Conservation (phyloP, 352 stramenopile genomes). For the Phytophthora nicotianae region DNA sequence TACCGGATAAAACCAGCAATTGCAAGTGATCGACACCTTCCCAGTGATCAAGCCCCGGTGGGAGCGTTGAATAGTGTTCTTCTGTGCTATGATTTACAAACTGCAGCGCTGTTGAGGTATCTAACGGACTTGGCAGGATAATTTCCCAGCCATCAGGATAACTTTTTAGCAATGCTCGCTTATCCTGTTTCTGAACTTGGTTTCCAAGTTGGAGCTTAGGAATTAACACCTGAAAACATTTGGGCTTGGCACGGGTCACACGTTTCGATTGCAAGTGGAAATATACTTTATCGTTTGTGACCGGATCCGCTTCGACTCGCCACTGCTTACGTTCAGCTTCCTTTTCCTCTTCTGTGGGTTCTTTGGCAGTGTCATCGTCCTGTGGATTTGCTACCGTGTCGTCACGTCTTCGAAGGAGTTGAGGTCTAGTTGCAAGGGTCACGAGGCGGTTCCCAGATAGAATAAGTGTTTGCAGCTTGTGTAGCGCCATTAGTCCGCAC, state of each 20-base stretch:
- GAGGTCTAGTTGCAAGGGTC: constrained; percentile 57
- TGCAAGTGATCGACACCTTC: constrained; percentile 51
- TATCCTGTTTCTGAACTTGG: constrained; percentile 9
- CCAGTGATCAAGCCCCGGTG: constrained; percentile 57
- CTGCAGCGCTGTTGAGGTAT: constrained; percentile 41
- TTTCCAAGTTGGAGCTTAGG: constrained; percentile 45
- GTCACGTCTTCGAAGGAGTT: constrained; percentile 22
- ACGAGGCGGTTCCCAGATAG: constrained; percentile 68
- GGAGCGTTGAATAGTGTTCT: constrained; percentile 41
- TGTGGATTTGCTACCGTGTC: constrained; percentile 10
- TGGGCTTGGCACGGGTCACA: constrained; percentile 55
- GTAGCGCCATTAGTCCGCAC: constrained; percentile 48
- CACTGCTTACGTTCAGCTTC: constrained; percentile 41
- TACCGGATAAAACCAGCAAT: constrained; percentile 54
- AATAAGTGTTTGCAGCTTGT: constrained; percentile 47
- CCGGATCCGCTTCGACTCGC: constrained; percentile 62
- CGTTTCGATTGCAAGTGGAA: constrained; percentile 55
- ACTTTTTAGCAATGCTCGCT: constrained; percentile 18
- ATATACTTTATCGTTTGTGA: constrained; percentile 52
- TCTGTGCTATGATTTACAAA: constrained; percentile 59
- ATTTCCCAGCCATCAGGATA: constrained; percentile 64
- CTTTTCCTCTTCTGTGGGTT: constrained; percentile 42
- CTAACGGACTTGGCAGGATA: constrained; percentile 24
- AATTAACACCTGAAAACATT: constrained; percentile 58
- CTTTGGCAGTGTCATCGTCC: constrained; percentile 9